Evolutionary conservation across 1,139 yeast species (phyloP).

Genomic region (Debaryomyces udenii): DNA sequence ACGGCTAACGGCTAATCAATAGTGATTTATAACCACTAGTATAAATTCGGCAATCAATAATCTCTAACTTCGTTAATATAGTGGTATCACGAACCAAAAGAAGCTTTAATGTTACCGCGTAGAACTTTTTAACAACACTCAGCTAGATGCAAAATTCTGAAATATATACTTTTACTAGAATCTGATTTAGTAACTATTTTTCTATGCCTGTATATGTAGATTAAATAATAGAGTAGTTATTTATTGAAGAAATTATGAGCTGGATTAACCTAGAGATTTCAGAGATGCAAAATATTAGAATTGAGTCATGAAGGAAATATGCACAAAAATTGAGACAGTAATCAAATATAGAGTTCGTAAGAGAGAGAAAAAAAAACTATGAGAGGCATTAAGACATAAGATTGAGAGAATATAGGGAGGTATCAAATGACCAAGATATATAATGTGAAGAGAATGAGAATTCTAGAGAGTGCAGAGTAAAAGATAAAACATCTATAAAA

Average conservation of each 20-base stretch:
- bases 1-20: too few relatives aligned
- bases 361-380: slow-evolving; percentile 9
- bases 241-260: slow-evolving; percentile 5
- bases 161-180: too few relatives aligned
- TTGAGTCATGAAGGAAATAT: slow-evolving; percentile 7
- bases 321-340: slow-evolving; percentile 7
- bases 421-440: slow-evolving; percentile 10
- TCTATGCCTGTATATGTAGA: too few relatives aligned
- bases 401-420: slow-evolving; percentile 13
- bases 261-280: slow-evolving; percentile 1
- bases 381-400: slow-evolving; percentile 20
- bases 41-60: too few relatives aligned
- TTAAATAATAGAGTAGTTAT: too few relatives aligned
- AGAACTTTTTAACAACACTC: too few relatives aligned
- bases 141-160: too few relatives aligned
- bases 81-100: too few relatives aligned
- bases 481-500: slow-evolving; percentile 8
- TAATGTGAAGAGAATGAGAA: slow-evolving; percentile 12
- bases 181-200: too few relatives aligned
- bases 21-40: too few relatives aligned
- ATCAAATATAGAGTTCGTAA: slow-evolving; percentile 9
- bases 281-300: slow-evolving; percentile 8
- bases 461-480: neutral
- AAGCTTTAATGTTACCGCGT: too few relatives aligned
- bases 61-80: too few relatives aligned